Base-by-base conservation (phyloP, 148 eudicot genomes). In the Silene conica region DNA sequence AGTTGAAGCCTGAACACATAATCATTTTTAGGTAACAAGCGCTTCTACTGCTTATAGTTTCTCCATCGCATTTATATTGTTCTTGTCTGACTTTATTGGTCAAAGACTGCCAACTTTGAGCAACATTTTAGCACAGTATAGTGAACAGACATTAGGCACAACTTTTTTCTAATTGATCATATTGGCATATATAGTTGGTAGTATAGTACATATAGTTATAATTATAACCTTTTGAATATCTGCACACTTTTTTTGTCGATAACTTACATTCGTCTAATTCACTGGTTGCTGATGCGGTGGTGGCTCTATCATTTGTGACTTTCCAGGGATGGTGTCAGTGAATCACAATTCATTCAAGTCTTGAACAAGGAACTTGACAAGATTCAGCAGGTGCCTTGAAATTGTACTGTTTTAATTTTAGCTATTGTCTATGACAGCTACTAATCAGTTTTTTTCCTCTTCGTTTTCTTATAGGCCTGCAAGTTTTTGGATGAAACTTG, bases 1-100 rank as follows among this genome's bases (percentile, higher is more conserved):
- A 86, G 86, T 67, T 88, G 69, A 86, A 84, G 79, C 89, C 92
- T 6, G 75, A 76, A 14, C 88, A 88, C 22, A 84, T 88, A 16
- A 77, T 88, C 38, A 80, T 88, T 10, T 86, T 86, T 78, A 86
- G 92, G 89, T 86, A 61, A 5, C 19, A 13, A 5, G 2, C 2
- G 16, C 50, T n/a, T n/a, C n/a, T n/a, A n/a, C n/a, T n/a, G n/a
- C n/a, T n/a, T n/a, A n/a, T n/a, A n/a, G n/a, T n/a, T n/a, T 43
- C 0, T 58, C 15, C 11, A 4, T 70, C 10, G 3, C 8, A 58
- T 58, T 8, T 34, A 3, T 19, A 57, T 18, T 57, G 19, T 18
- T 18, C 52, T 48, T 2, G 14, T 52, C n/a, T 9, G 52, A 13
- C 9, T 48, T 48, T n/a, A n/a, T n/a, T n/a, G n/a, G n/a, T n/a